Base-by-base conservation (phyloP, 2,329 filamentous ascomycete species). In the Penicillium sp. region DNA sequence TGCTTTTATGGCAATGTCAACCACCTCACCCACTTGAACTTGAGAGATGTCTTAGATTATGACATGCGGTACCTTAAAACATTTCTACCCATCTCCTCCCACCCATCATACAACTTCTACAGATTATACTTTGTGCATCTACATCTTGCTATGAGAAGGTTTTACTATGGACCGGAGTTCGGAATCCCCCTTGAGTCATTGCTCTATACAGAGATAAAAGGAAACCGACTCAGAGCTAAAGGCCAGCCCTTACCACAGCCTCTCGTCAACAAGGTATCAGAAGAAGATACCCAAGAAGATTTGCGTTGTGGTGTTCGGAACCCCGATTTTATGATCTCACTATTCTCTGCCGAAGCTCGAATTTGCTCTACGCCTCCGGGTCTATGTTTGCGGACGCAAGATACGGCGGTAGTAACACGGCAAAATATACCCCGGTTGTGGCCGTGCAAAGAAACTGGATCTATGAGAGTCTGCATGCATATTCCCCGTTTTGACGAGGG, bases 141-240 rank as follows among this genome's bases (percentile, higher is more conserved):
- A 7, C 34, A 53, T 33, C 53, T 53, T 46, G 50, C 35, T 3
- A 55, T 53, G 50, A 43, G 44, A 41, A 41, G 50, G 18, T 46
- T 48, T 28, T 53, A 50, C 46, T 34, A 53, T 12, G 50, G 50
- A 5, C 50, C 43, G 2, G 47, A 33, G 1, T 55, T 49, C 38
- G 50, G 53, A 33, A 53, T 55, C 22, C 31, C 53, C 16, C 14
- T 33, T 18, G 37, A 50, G 28, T 46, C 43, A 6, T 22, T 55
- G n/a, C 14, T 33, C 14, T 53, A 50, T 46, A 49, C 46, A 16
- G 52, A 44, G 13, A 11, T 30, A 31, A 12, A n/a, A 22, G 13
- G 33, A 8, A 10, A n/a, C 1, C 33, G 5, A 22, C 2, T 39
- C 30, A 27, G 14, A 7, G 12, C 14, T 3, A 41, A 31, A 18